Evolutionary conservation across 2,329 filamentous ascomycete species (phyloP), one percentile per base, ranked within the genome.

Genomic region (Sporothrix globosa): DNA sequence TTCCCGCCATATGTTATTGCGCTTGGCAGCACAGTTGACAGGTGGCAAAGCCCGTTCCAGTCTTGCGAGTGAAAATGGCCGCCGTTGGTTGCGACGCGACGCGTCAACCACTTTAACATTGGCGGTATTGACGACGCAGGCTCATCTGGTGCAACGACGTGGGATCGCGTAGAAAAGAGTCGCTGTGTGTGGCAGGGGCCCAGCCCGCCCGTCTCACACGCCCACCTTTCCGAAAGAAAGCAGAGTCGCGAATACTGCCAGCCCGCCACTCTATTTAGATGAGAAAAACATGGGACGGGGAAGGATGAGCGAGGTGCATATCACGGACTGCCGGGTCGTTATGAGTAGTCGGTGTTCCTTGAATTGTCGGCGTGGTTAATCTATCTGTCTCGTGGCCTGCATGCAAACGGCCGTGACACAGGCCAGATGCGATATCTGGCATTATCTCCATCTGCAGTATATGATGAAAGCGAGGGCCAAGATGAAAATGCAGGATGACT

Each of bases 101-200:
- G 67, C 67, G 67, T 68, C 67, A 24, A 30, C 52, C 66, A 58
- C 66, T 56, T 68, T 58, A 56, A 27, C 30, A 3, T 19, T 44
- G 46, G 27, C 63, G 27, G 63, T 34, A 52, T 39, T 50, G 44
- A 27, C n/a, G 34, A 44, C 30, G 6, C 19, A 44, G 19, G 34
- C 19, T 24, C n/a, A 11, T 4, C 14, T 27, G 39, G 58, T 46
- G 58, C 58, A 44, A 61, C 58, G 58, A 46, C 19, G 46, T 66
- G 27, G 17, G 9, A 50, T 66, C 19, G 63, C 46, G 46, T 27
- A 61, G 56, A 44, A 19, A 44, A 14, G 41, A 21, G 4, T 52
- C 19, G 19, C 27, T 17, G 48, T 17, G 7, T 27, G 27, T 50
- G 46, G 46, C 39, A 63, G 58, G 58, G 58, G 58, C 21, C 39